Conservation (phyloP, 2,329 filamentous ascomycete genomes). For the Trichoderma afroharzianum region DNA sequence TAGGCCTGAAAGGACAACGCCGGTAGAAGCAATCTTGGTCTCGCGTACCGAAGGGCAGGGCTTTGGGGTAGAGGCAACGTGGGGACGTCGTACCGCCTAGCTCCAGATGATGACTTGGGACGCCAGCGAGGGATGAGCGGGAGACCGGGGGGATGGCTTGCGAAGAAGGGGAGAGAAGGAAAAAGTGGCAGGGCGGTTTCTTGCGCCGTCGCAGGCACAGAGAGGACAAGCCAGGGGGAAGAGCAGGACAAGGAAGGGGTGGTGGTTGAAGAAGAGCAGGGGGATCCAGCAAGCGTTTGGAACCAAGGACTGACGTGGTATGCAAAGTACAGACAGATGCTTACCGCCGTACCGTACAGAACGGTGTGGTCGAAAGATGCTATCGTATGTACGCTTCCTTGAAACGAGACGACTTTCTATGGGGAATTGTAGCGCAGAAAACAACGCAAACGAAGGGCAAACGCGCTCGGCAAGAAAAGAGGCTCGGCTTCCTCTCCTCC, state of each 20-base stretch:
- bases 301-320: slow-evolving; percentile 31
- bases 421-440: neutral
- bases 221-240: slow-evolving; percentile 17
- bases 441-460: neutral
- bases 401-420: neutral
- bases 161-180: slow-evolving; percentile 8
- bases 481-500: neutral
- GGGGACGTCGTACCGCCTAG: slow-evolving; percentile 32
- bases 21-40: slow-evolving; percentile 37
- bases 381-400: slow-evolving; percentile 2
- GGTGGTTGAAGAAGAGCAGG: slow-evolving; percentile 30
- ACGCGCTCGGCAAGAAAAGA: neutral
- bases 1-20: slow-evolving; percentile 42
- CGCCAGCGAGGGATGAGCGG: slow-evolving; percentile 18
- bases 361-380: slow-evolving; percentile 8
- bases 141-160: slow-evolving; percentile 14
- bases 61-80: slow-evolving; percentile 25
- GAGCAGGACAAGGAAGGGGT: slow-evolving; percentile 24
- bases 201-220: slow-evolving; percentile 19
- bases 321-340: slow-evolving; percentile 26
- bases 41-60: slow-evolving; percentile 28
- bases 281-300: slow-evolving; percentile 33
- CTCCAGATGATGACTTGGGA: slow-evolving; percentile 18
- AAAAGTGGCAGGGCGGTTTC: slow-evolving; percentile 18
- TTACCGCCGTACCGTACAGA: slow-evolving; percentile 20